Evolutionary conservation across 768 basidiomycete species (phyloP), one percentile per base, ranked within the genome.

Genomic region (Chlorophyllum brunneum): DNA sequence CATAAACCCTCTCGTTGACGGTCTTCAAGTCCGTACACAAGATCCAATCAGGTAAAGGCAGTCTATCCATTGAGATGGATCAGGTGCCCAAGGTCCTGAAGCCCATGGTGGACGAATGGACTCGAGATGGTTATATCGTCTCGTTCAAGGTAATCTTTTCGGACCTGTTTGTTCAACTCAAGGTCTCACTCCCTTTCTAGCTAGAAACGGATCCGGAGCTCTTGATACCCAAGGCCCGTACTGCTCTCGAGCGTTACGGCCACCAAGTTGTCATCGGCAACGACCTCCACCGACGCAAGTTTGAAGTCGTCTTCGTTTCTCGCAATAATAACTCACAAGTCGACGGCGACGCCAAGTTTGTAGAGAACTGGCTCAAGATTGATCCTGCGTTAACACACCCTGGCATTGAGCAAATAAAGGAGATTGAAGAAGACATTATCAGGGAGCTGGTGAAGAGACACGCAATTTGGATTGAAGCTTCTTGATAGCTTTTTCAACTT

Each of bases 261-360:
- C 97, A 98, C 65, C 95, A 98, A 64, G 84, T 97, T 24, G 97
- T 99, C 48, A 92, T 99, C 56, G 97, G 92, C 16, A 99, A 99
- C 67, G 88, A 93, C 55, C 82, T 99, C n/a, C 81, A 94, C 62
- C 79, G 81, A 31, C 82, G 97, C 47, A 99, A 99, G 67, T 80
- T 80, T 56, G 88, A 94, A 65, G 95, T 99, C 50, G 90, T 95
- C 4, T 88, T 98, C 61, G 87, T 99, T 26, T 88, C 89, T 16
- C 82, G 70, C 37, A 75, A 70, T 46, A 11, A 47, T 47, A 0
- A 61, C 57, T 4, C 34, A 63, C 49, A 62, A 59, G 9, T 55
- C 61, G 5, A 55, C 51, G 13, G 61, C 54, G 26, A 46, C 42
- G 59, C 66, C 5, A 46, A 56, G 10, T 86, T 81, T 55, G 64